These are phyloP conservation scores for Cladosporium sp. DNA, from an alignment of 2,329 filamentous ascomycete genomes.

Conservation along the genomic window DNA sequence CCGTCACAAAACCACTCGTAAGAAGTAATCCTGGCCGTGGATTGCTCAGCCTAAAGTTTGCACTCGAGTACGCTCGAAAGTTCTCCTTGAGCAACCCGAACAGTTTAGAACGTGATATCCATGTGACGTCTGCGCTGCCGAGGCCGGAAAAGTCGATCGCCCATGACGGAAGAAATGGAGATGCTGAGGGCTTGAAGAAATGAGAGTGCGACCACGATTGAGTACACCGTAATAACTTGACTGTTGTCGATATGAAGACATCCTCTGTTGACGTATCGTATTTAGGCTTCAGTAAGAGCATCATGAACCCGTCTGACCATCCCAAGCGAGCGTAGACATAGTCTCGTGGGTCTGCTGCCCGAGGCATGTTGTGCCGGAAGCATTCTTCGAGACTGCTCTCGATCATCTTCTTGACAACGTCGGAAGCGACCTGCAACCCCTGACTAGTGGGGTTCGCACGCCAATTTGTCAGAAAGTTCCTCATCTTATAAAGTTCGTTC, in stretches of 20 bases:
- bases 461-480: too few species aligned
- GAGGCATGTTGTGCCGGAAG: too few species aligned
- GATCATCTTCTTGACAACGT: too few species aligned
- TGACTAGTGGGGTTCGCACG: too few species aligned
- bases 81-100: too few species aligned
- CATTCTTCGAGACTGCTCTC: too few species aligned
- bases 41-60: neutral
- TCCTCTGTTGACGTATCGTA: neutral
- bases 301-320: neutral
- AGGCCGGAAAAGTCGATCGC: neutral
- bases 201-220: neutral
- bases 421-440: too few species aligned
- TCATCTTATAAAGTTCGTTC: too few species aligned
- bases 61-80: neutral
- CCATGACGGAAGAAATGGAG: neutral
- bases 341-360: neutral
- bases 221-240: neutral
- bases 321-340: neutral
- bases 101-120: too few species aligned
- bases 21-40: neutral
- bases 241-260: neutral
- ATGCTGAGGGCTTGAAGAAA: neutral
- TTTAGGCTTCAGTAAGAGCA: neutral
- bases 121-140: too few species aligned
- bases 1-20: neutral